These are phyloP conservation scores for Ganoderma leucocontextum DNA, from an alignment of 1,284 basidiomycete species.

Conservation along the genomic window DNA sequence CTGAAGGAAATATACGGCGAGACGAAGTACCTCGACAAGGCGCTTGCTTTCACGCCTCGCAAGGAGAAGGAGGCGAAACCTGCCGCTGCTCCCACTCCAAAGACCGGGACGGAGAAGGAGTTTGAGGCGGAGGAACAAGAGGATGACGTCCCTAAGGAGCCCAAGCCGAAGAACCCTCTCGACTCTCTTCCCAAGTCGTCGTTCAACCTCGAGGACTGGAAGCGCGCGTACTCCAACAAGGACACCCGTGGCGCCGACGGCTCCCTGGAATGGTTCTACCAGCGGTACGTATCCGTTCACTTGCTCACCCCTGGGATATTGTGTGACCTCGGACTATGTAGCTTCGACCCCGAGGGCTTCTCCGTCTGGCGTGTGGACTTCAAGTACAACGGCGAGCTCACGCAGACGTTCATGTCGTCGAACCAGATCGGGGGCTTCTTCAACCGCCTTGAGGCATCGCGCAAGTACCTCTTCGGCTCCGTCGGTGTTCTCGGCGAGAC, in stretches of 20 bases:
- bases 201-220: constrained; percentile 98
- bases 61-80: constrained; percentile 67
- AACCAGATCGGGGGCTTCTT: constrained; percentile 95
- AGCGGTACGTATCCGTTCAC: constrained; percentile 65
- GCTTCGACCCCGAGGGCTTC: constrained; percentile 92
- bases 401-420: constrained; percentile 91
- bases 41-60: constrained; percentile 72
- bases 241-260: constrained; percentile 86
- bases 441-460: constrained; percentile 93
- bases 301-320: no score
- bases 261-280: constrained; percentile 88
- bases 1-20: constrained; percentile 74
- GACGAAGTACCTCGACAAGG: constrained; percentile 75
- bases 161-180: constrained; percentile 93
- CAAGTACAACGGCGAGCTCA: constrained; percentile 98
- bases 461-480: constrained; percentile 96
- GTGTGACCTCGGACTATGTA: constrained; percentile 42
- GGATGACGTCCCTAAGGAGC: constrained; percentile 68
- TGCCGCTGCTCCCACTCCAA: constrained; percentile 55
- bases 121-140: constrained; percentile 75
- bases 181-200: constrained; percentile 91
- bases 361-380: constrained; percentile 94
- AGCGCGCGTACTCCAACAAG: constrained; percentile 97
- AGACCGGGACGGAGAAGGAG: constrained; percentile 63
- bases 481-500: constrained; percentile 88